These are phyloP conservation scores for Angomonas deanei DNA, from an alignment of 208 protist genomes.

Conservation along the genomic window DNA sequence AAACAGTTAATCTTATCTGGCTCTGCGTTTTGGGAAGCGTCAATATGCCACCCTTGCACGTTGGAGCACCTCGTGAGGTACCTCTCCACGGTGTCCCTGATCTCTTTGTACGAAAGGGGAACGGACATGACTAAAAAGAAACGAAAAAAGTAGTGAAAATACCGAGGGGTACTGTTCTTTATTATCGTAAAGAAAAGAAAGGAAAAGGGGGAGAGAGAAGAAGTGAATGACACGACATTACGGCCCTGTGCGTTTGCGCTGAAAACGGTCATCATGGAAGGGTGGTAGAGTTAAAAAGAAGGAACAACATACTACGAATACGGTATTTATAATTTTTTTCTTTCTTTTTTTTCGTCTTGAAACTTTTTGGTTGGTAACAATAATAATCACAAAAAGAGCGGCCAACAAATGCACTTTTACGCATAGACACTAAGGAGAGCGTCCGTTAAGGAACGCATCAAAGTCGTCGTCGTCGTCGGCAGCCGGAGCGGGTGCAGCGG, in stretches of 20 bases:
- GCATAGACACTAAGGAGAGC: neutral
- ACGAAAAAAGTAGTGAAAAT: neutral
- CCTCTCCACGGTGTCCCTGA: constrained; percentile 39
- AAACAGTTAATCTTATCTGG: constrained; percentile 20
- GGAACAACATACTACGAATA: no score
- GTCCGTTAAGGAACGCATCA: constrained; percentile 63
- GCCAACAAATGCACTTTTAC: no score
- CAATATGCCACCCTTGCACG: constrained; percentile 33
- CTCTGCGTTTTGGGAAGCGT: constrained; percentile 22
- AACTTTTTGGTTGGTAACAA: no score
- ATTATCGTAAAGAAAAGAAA: constrained; percentile 11
- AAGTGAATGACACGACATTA: neutral
- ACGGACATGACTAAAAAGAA: neutral
- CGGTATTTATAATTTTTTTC: no score
- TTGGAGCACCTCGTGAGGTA: constrained; percentile 35
- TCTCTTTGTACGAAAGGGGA: constrained; percentile 29
- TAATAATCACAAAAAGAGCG: no score
- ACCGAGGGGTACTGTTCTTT: neutral
- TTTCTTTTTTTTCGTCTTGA: no score
- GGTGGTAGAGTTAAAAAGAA: neutral
- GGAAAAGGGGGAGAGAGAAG: constrained; percentile 4
- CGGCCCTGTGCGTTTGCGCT: no score
- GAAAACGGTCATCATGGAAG: neutral
- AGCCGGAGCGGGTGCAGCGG: neutral
- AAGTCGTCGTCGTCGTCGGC: constrained; percentile 51